Base-by-base conservation (phyloP, 768 basidiomycete genomes). In the Pleurotus tuoliensis region DNA sequence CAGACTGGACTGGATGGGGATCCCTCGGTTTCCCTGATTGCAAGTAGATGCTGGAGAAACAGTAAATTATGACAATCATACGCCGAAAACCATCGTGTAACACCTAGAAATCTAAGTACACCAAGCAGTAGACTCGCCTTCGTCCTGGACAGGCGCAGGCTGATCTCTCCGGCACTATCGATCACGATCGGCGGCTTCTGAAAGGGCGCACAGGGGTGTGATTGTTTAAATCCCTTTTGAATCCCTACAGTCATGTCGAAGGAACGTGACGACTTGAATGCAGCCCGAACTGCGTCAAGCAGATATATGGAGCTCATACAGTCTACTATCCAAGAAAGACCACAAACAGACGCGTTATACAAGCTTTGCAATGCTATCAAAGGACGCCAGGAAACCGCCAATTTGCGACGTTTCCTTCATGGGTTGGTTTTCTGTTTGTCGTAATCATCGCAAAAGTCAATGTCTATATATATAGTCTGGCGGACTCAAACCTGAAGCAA, bases 1-100 rank as follows among this genome's bases (percentile, higher is more conserved):
- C 86, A 9, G 65, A 68, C 55, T 87, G 83, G 84, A 81, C 84
- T 46, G 82, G 82, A 56, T 86, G 79, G 72, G 85, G 85, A 56
- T 64, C 61, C 57, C 77, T 88, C 43, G 84, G 84, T 8, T 85
- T 88, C 78, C 75, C 76, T 25, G 82, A 85, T 64, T 78, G 80
- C 72, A 66, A 71, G 62, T 72, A 53, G 22, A 16, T 37, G 27
- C 0, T 4, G 5, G n/a, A 16, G 20, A n/a, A 22, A 50, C 11
- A 34, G 12, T 38, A 37, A 13, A 9, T 15, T 20, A 16, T 34
- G 1, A 39, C 8, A n/a, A 37, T 50, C 5, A 20, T n/a, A 43
- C 30, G 30, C 27, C 27, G 8, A n/a, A 30, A 11, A 30, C 30
- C 30, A 24, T 30, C 30, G 30, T 30, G 30, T 30, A 30, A 30